These are phyloP conservation scores for Crithidia expoeki DNA, from an alignment of 208 protist genomes.

Conservation along the genomic window DNA sequence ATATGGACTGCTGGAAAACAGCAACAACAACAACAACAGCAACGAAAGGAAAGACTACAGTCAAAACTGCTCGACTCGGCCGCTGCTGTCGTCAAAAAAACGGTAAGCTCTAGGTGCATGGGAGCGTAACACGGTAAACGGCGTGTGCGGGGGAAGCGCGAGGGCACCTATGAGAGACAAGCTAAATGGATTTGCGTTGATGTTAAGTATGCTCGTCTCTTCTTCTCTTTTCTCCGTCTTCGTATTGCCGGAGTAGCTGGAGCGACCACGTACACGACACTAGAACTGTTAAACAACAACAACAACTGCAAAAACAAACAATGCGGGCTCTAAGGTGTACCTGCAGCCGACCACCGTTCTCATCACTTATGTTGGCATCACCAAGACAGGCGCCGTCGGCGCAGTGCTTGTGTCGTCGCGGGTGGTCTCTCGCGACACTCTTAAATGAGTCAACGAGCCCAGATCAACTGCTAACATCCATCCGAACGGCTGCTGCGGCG, in stretches of 20 bases:
- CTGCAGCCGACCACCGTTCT: not conserved
- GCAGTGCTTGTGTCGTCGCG: not conserved
- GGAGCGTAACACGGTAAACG: too few species aligned
- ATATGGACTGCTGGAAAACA: not conserved
- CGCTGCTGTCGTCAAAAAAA: too few species aligned
- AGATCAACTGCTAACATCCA: conserved; percentile 4
- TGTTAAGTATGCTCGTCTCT: too few species aligned
- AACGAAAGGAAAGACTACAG: not conserved
- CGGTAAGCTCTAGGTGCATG: too few species aligned
- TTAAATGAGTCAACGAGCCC: not conserved
- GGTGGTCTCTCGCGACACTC: conserved; percentile 15
- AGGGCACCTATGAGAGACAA: too few species aligned
- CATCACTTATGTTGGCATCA: not conserved
- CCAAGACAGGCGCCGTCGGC: not conserved
- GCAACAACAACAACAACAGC: not conserved
- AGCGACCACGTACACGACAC: too few species aligned
- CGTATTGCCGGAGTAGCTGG: too few species aligned
- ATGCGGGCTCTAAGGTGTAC: not conserved
- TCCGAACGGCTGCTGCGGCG: conserved; percentile 11
- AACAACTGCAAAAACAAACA: too few species aligned
- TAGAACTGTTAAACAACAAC: too few species aligned
- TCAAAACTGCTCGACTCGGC: not conserved
- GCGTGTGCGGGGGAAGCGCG: too few species aligned
- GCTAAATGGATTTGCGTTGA: too few species aligned
- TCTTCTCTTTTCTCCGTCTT: too few species aligned